phyloP scores from a whole-genome alignment of 768 basidiomycete genomes.

The Amanita pseudoporphyria region DNA sequence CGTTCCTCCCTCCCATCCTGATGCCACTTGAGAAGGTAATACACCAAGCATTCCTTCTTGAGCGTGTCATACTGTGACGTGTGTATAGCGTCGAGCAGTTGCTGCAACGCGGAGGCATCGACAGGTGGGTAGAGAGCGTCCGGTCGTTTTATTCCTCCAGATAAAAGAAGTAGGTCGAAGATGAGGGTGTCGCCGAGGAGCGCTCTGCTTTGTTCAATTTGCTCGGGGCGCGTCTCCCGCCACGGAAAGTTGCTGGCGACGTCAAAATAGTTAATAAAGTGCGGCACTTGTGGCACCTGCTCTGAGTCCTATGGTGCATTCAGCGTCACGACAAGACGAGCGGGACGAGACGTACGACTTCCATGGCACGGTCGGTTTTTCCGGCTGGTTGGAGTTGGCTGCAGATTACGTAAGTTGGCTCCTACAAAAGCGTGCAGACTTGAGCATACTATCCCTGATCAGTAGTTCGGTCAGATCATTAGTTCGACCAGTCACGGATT shows the following conservation, averaged over 20 bases:
- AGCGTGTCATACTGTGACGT: slow-evolving; percentile 57
- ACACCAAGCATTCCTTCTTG: slow-evolving; percentile 75
- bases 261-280: slow-evolving; percentile 5
- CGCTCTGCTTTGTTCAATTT: slow-evolving; percentile 56
- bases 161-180: slow-evolving; percentile 62
- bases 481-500: no score
- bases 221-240: slow-evolving; percentile 38
- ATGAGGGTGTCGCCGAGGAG: slow-evolving; percentile 54
- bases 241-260: slow-evolving; percentile 41
- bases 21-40: slow-evolving; percentile 76
- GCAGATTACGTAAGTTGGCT: background rate
- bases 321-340: background rate
- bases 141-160: slow-evolving; percentile 51
- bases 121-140: slow-evolving; percentile 62
- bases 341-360: slow-evolving; percentile 1
- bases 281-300: background rate
- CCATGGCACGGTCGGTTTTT: background rate
- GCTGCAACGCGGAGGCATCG: slow-evolving; percentile 41
- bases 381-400: background rate
- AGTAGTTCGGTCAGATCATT: no score
- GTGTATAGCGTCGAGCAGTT: slow-evolving; percentile 52
- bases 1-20: slow-evolving; percentile 48
- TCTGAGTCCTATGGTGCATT: background rate
- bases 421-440: no score
- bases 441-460: no score